Evolutionary conservation across 2,329 filamentous ascomycete genomes (phyloP).

Genomic region (Aspergillus sp.): DNA sequence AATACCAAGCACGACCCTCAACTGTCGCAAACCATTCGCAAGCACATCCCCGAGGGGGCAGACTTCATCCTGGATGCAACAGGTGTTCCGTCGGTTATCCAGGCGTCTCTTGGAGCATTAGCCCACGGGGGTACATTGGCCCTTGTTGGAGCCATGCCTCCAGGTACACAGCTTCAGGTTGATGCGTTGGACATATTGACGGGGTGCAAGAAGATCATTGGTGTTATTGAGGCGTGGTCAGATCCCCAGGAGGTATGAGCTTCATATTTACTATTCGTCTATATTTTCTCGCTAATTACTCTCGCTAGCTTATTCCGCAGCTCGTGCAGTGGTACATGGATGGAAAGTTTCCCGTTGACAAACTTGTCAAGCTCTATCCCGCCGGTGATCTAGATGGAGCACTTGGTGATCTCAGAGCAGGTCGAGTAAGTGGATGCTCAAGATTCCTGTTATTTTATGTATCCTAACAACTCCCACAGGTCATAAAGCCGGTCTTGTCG

Average conservation of each 20-base stretch:
- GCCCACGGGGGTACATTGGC: conserved; percentile 1
- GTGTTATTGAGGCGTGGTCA: conserved; percentile 2
- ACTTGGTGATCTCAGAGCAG: not conserved
- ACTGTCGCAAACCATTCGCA: not conserved
- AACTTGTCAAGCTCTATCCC: not conserved
- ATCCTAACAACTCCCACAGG: not conserved
- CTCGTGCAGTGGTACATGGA: conserved; percentile 2
- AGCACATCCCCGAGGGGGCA: not conserved
- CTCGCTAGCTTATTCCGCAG: not conserved
- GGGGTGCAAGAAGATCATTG: conserved; percentile 4
- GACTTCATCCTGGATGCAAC: conserved; percentile 9
- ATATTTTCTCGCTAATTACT: not conserved
- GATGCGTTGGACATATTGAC: conserved; percentile 3
- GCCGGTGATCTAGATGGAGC: not conserved
- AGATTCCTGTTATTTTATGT: not conserved
- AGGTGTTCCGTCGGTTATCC: not conserved
- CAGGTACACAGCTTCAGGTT: not conserved
- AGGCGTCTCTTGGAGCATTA: not conserved
- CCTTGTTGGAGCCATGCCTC: not conserved
- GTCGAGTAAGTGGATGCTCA: not conserved
- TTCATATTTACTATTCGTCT: not conserved
- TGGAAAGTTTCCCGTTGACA: conserved; percentile 1
- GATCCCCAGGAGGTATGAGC: conserved; percentile 1
- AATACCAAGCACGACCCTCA: not conserved
- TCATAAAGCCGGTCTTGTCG: conserved; percentile 3